Evolutionary conservation across 495 filamentous ascomycete species (phyloP).

Genomic region (Melanomma pulvis-pyrius): DNA sequence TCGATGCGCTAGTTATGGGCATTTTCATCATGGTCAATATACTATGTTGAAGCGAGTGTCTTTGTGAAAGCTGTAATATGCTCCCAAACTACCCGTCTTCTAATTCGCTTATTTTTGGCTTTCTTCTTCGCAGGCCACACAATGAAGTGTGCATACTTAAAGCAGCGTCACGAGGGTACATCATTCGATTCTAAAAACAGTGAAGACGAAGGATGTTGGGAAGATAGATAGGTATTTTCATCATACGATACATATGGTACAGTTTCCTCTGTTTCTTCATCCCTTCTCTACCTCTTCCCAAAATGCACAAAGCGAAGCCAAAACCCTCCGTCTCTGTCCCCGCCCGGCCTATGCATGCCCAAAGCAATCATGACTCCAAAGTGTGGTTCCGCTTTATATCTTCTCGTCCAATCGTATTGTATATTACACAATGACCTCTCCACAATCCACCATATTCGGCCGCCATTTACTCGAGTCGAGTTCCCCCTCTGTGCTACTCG

Average conservation of each 20-base stretch:
- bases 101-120: no score
- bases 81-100: no score
- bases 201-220: not conserved
- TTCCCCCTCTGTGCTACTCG: constrained; percentile 74
- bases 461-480: constrained; percentile 62
- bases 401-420: not conserved
- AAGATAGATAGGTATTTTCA: not conserved
- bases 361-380: constrained; percentile 15
- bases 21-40: no score
- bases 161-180: no score
- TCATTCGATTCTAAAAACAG: not conserved
- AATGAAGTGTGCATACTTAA: no score
- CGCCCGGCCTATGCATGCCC: constrained; percentile 6
- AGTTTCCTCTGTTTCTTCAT: not conserved
- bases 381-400: constrained; percentile 2
- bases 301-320: not conserved
- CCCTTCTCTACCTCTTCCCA: not conserved
- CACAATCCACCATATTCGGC: constrained; percentile 83
- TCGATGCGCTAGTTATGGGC: no score
- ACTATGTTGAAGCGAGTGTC: no score
- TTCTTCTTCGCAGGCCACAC: no score
- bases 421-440: constrained; percentile 79
- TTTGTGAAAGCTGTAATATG: no score
- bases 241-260: not conserved
- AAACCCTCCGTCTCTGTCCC: not conserved